phyloP scores from a whole-genome alignment of 352 stramenopile genomes.

The Pythium brachiatum region DNA sequence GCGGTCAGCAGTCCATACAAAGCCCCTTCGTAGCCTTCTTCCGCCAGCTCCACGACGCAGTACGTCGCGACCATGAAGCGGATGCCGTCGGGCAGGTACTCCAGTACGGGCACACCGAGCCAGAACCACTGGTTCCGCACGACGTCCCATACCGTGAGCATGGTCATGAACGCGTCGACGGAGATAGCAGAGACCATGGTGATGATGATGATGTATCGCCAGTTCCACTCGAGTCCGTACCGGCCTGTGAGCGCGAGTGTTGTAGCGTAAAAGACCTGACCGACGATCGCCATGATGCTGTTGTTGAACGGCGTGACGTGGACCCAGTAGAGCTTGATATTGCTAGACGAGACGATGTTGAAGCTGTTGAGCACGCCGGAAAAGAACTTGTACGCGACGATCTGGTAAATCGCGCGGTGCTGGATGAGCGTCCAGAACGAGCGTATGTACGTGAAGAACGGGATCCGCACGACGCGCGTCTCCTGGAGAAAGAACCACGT shows the following conservation, averaged over 20 bases:
- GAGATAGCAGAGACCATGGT: constrained; percentile 18
- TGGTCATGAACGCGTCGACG: constrained; percentile 25
- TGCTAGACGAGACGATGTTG: constrained; percentile 16
- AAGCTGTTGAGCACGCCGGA: constrained; percentile 26
- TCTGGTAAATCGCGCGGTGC: constrained; percentile 28
- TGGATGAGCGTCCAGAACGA: constrained; percentile 30
- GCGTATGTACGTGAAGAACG: constrained; percentile 23
- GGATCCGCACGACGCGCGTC: constrained; percentile 5
- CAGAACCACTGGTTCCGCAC: constrained; percentile 27
- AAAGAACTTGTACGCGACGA: constrained; percentile 29
- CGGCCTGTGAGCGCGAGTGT: constrained; percentile 20
- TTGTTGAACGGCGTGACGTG: constrained; percentile 25
- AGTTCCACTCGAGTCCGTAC: constrained; percentile 28
- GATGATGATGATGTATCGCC: constrained; percentile 15
- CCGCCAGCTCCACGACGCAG: constrained; percentile 23
- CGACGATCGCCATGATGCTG: constrained; percentile 19
- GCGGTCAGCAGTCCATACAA: constrained; percentile 34
- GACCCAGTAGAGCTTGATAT: constrained; percentile 25
- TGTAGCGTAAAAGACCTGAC: constrained; percentile 6
- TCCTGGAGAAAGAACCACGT: constrained; percentile 35
- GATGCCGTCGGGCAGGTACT: constrained; percentile 21
- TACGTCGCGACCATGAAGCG: constrained; percentile 28
- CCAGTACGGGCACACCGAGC: constrained; percentile 16
- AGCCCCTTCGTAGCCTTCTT: constrained; percentile 10
- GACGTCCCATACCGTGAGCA: constrained; percentile 30